These are phyloP conservation scores for Collariella sp. DNA, from an alignment of 495 filamentous ascomycete genomes.

Conservation along the genomic window DNA sequence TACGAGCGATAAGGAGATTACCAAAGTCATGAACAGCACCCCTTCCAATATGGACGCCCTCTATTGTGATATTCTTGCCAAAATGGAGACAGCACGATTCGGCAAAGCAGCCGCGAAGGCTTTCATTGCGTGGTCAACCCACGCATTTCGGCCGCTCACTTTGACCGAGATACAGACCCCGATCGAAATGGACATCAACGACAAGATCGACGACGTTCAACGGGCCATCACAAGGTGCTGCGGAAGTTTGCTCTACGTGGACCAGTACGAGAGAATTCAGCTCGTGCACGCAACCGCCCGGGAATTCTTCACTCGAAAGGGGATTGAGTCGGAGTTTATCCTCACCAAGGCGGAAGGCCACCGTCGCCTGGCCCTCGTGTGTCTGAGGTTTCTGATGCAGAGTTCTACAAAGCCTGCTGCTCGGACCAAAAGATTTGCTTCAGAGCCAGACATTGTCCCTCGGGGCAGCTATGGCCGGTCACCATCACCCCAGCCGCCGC, in stretches of 20 bases:
- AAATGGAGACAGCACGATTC: neutral
- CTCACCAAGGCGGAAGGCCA: neutral
- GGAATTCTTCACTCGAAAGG: conserved; percentile 7
- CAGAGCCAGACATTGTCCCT: neutral
- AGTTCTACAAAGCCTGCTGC: neutral
- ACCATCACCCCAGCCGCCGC: neutral
- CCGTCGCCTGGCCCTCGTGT: conserved; percentile 6
- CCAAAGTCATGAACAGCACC: neutral
- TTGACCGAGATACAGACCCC: conserved; percentile 2
- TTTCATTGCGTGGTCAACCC: neutral
- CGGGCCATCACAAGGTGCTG: conserved; percentile 3
- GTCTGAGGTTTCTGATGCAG: neutral
- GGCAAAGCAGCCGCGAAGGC: neutral
- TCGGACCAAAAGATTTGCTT: neutral
- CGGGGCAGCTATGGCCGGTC: neutral
- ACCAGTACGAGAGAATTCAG: conserved; percentile 7
- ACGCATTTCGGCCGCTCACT: neutral
- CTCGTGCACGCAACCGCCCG: conserved; percentile 11
- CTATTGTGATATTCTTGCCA: neutral
- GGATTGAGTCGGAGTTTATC: neutral
- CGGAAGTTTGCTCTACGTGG: conserved; percentile 10
- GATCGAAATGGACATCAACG: conserved; percentile 10
- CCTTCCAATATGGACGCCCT: conserved; percentile 4
- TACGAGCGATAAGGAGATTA: neutral
- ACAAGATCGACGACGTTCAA: conserved; percentile 11